Evolutionary conservation across 1,139 yeast genomes (phyloP).

Genomic region (Diutina pseudorugosa): DNA sequence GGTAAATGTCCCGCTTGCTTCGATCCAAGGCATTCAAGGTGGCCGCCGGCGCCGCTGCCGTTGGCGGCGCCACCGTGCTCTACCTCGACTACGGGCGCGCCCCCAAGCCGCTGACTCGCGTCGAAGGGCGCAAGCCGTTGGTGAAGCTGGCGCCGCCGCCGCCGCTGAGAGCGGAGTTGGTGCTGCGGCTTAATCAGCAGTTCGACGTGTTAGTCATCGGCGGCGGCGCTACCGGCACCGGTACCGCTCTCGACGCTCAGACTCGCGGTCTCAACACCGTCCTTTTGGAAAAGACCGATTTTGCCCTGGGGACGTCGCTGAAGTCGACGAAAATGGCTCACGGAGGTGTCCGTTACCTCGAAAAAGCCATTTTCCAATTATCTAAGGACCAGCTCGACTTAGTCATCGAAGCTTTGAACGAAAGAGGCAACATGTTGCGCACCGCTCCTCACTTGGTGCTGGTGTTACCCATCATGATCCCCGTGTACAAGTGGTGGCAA

Average conservation of each 20-base stretch:
- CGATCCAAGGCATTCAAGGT: constrained; percentile 18
- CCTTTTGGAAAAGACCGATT: constrained; percentile 75
- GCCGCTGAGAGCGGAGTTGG: constrained; percentile 23
- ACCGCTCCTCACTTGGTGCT: constrained; percentile 90
- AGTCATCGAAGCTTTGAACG: constrained; percentile 89
- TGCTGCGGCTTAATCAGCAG: constrained; percentile 27
- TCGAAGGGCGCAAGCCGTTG: neutral
- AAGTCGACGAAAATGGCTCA: constrained; percentile 96
- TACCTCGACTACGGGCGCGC: constrained; percentile 31
- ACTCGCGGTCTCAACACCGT: constrained; percentile 87
- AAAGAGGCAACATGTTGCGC: constrained; percentile 77
- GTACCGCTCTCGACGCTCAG: constrained; percentile 86
- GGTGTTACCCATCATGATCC: constrained; percentile 87
- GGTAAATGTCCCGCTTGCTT: constrained; percentile 10
- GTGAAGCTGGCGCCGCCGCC: constrained; percentile 10
- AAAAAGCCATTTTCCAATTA: constrained; percentile 84
- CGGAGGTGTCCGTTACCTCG: constrained; percentile 93
- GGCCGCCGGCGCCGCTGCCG: constrained; percentile 20
- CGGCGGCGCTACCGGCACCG: constrained; percentile 95
- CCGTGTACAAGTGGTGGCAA: constrained; percentile 94
- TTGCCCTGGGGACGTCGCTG: constrained; percentile 86
- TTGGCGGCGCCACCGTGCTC: constrained; percentile 25
- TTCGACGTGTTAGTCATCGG: constrained; percentile 82
- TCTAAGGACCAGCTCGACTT: constrained; percentile 86
- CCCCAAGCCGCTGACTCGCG: constrained; percentile 16